Percentiles rank a stretch among this genome's conserved stretches.
phyloP scores from a whole-genome alignment of 495 filamentous ascomycete genomes.

The Talaromyces nanjingensis region DNA sequence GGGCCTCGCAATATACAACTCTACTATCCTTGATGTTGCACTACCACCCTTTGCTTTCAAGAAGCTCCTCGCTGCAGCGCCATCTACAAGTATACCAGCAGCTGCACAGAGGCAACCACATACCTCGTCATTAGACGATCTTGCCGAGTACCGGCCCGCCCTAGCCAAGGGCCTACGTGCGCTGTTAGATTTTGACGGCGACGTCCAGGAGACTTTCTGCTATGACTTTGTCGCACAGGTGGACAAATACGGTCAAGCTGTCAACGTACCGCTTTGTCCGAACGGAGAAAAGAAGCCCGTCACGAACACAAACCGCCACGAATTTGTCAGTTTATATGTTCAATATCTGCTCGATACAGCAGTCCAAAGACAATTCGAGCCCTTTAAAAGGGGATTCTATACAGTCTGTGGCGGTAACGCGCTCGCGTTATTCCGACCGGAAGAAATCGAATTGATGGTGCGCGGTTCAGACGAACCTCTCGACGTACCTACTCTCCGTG shows the following conservation, averaged over 20 bases:
- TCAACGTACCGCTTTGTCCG: constrained; percentile 61
- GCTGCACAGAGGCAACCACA: constrained; percentile 53
- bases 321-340: constrained; percentile 86
- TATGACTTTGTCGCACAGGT: constrained; percentile 75
- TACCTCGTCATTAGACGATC: constrained; percentile 72
- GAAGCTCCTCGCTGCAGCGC: constrained; percentile 72
- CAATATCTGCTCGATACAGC: constrained; percentile 73
- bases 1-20: constrained; percentile 93
- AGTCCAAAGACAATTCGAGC: constrained; percentile 81
- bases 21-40: constrained; percentile 86
- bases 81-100: constrained; percentile 43
- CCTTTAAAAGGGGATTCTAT: constrained; percentile 92
- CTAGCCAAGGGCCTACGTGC: constrained; percentile 71
- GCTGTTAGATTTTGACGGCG: constrained; percentile 76
- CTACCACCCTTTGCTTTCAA: constrained; percentile 90
- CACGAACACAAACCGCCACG: constrained; percentile 75
- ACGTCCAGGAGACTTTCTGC: constrained; percentile 76
- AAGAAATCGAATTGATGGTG: constrained; percentile 87
- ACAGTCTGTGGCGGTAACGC: constrained; percentile 90
- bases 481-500: constrained; percentile 68
- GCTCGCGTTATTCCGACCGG: constrained; percentile 81
- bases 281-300: constrained; percentile 71
- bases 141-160: constrained; percentile 74
- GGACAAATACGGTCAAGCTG: constrained; percentile 67
- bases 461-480: constrained; percentile 82